Base-by-base conservation (phyloP, 768 basidiomycete species). In the Omphalotus guepiniiformis region DNA sequence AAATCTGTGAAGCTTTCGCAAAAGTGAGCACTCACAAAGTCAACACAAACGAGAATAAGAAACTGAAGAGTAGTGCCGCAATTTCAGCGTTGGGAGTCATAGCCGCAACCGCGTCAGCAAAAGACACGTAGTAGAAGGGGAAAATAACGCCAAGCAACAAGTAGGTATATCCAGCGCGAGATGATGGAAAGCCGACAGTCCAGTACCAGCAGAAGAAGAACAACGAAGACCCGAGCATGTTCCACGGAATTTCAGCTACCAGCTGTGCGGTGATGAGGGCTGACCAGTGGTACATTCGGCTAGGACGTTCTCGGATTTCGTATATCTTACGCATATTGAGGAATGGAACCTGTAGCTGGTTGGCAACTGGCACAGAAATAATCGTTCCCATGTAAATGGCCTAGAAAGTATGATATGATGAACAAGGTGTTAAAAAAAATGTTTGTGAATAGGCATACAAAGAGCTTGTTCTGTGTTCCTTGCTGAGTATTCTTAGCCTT, bases 181-280 rank as follows among this genome's bases (percentile, higher is more conserved):
- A 67, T 1, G 62, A 65, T 7, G 70, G 67, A 55, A 80, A 81
- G 0, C 83, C 83, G 41, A 84, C 79, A 4, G 82, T 82, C 78
- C 79, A 85, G 62, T 74, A 86, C 83, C 83, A 87, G 54, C 74
- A 78, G 43, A 83, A 55, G 66, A 78, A 88, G 63, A 81, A 74
- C 11, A 86, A 46, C 0, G 72, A 67, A 1, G 81, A 78, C 25
- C 76, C 76, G 3, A 79, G 6, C 29, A 83, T 72, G 51, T 83
- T 82, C 77, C 78, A 82, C 2, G 82, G 82, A 1, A 83, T 42
- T 51, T 82, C 82, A 3, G 76, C 69, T 7, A 83, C 53, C 37
- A 83, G 65, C 55, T 78, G 76, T 0, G 80, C 69, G 0, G 78
- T 75, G 21, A 81, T 52, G 15, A 83, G 66, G 0, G 80, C 78